Evolutionary conservation across 176 grass and related monocot species (phyloP).

Genomic region (Calamus simplicifolius): DNA sequence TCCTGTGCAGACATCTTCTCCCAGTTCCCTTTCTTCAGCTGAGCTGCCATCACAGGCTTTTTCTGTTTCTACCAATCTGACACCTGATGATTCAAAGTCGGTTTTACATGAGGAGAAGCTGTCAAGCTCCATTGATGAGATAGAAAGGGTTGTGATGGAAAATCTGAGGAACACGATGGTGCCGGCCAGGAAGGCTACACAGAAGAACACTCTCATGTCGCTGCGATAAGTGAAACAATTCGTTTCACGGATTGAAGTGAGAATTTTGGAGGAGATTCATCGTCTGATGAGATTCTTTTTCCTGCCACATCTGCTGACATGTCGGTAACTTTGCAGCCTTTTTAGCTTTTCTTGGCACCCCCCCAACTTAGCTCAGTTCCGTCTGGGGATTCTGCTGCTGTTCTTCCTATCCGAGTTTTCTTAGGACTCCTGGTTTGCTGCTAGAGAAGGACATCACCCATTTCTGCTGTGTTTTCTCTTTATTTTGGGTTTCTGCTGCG

Average conservation of each 20-base stretch:
- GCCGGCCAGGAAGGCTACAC: constrained; percentile 35
- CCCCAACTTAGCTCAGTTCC: too few relatives aligned
- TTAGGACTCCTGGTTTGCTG: too few relatives aligned
- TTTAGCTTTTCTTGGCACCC: too few relatives aligned
- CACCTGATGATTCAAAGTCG: not conserved
- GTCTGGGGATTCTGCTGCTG: too few relatives aligned
- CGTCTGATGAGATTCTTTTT: too few relatives aligned
- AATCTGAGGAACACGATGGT: constrained; percentile 30
- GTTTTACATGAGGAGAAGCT: constrained; percentile 36
- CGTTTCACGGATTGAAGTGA: not conserved
- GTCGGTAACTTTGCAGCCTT: too few relatives aligned
- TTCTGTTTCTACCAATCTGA: constrained; percentile 18
- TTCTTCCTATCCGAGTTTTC: too few relatives aligned
- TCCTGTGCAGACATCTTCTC: constrained; percentile 18
- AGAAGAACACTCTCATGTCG: constrained; percentile 50
- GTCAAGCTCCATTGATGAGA: constrained; percentile 50
- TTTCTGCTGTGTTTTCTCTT: too few relatives aligned
- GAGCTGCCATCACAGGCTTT: constrained; percentile 23
- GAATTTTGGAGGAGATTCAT: too few relatives aligned
- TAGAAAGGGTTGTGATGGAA: constrained; percentile 44
- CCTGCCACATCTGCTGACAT: too few relatives aligned
- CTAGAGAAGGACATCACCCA: too few relatives aligned
- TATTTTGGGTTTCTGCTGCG: too few relatives aligned
- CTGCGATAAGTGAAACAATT: constrained; percentile 45
- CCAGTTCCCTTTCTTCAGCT: not conserved